A percentile compares a stretch with the other conserved stretches of the same genome.
Conservation (phyloP, 2,329 filamentous ascomycete genomes). For the Arthrobotrys iridis region DNA sequence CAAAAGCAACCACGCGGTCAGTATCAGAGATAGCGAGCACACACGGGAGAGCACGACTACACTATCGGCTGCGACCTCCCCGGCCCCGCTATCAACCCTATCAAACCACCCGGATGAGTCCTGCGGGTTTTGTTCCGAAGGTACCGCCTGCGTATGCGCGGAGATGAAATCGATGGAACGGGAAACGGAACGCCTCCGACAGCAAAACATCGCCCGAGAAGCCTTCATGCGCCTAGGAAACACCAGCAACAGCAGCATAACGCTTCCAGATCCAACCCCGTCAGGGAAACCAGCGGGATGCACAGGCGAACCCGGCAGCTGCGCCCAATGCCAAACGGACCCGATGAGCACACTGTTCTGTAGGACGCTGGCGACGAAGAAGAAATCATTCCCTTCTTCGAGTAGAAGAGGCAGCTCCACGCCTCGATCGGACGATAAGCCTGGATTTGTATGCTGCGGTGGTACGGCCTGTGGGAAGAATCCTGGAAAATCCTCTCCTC, state of each 20-base stretch:
- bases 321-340: conserved; percentile 79
- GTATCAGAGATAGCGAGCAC: not conserved
- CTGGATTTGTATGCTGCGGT: conserved; percentile 55
- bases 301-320: conserved; percentile 78
- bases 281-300: conserved; percentile 64
- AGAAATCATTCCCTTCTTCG: not conserved
- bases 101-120: conserved; percentile 68
- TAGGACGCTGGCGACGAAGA: conserved; percentile 75
- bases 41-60: not conserved
- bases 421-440: conserved; percentile 5
- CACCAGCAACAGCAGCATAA: conserved; percentile 60
- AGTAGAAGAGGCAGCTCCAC: not conserved
- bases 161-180: conserved; percentile 66
- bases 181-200: conserved; percentile 51
- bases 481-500: conserved; percentile 2
- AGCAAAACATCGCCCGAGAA: conserved; percentile 45
- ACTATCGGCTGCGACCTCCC: conserved; percentile 66
- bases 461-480: conserved; percentile 55
- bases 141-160: conserved; percentile 83
- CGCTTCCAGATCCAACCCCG: conserved; percentile 59
- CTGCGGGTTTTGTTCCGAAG: conserved; percentile 84
- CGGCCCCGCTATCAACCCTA: conserved; percentile 62
- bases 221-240: conserved; percentile 61
- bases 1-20: not conserved
- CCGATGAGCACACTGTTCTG: conserved; percentile 85